Conservation (phyloP, 2,329 filamentous ascomycete species). For the Hypoxylon sp. region DNA sequence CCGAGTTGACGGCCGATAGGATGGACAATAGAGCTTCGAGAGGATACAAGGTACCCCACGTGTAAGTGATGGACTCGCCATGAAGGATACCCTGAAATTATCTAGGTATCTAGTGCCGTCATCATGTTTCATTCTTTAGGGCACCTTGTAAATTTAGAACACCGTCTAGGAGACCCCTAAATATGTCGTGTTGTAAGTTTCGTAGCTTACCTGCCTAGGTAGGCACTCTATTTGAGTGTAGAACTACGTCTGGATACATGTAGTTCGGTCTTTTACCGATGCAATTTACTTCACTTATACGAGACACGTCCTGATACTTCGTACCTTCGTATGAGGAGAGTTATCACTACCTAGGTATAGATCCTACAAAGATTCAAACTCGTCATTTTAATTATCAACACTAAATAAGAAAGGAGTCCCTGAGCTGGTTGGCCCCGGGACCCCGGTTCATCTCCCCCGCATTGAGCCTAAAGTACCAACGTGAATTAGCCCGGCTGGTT, state of each 20-base stretch:
- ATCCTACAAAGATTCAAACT: slow-evolving; percentile 5
- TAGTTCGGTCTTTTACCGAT: neutral
- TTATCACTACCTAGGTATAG: neutral
- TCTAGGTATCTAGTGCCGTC: neutral
- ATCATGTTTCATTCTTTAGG: neutral
- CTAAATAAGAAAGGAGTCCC: slow-evolving; percentile 8
- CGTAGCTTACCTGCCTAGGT: too few relatives aligned
- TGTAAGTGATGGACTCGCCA: slow-evolving; percentile 8
- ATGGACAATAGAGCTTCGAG: slow-evolving; percentile 23
- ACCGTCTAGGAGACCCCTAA: slow-evolving; percentile 4
- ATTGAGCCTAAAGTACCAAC: slow-evolving; percentile 53
- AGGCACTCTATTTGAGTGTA: too few relatives aligned
- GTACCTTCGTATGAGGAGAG: neutral
- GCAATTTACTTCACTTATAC: neutral
- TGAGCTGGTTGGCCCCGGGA: slow-evolving; percentile 18
- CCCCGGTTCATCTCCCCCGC: slow-evolving; percentile 45
- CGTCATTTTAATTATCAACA: slow-evolving; percentile 8
- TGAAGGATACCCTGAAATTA: slow-evolving; percentile 1
- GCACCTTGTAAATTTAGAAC: neutral
- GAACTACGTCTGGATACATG: neutral
- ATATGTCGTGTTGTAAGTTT: neutral
- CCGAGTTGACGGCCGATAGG: slow-evolving; percentile 39
- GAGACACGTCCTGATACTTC: slow-evolving; percentile 4
- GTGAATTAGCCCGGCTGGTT: slow-evolving; percentile 29
- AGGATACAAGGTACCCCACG: slow-evolving; percentile 35